Evolutionary conservation across 306 rosid genomes (phyloP), one percentile per base, ranked within the genome.

Genomic region (Vigna angularis): DNA sequence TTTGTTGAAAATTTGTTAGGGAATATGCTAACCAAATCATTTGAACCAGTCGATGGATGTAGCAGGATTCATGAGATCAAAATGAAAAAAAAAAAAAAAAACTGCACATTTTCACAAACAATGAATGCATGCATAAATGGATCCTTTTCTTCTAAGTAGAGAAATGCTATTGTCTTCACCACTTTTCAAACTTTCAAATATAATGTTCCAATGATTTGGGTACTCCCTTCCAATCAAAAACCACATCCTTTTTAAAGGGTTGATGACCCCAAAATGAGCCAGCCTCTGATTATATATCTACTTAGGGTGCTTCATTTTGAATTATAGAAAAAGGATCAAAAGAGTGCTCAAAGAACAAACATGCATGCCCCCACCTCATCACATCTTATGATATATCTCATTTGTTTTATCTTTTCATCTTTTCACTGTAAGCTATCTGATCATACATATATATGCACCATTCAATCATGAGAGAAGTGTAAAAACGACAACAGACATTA

Each of bases 1-100:
- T 93, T 93, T 90, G 91, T 91, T 91, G 97, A 91, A 89, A 81
- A 69, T 48, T 74, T 93, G 97, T 84, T 77, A 57, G 83, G 87
- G 44, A 77, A 88, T 83, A 86, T 70, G 83, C 71, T 79, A 86
- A 89, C 98, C 84, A 85, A 91, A 89, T 89, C 87, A 93, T 91
- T 79, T 20, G 36, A 73, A 66, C 50, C 15, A 71, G 59, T 75
- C 79, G 66, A 88, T 74, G 87, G 85, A 80, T 73, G 73, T 76
- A 62, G 84, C 74, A 75, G 74, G 84, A 48, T 66, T 85, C 72
- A 79, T 77, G 74, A 28, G 20, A 73, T 71, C 79, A 80, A 78
- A 36, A 52, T 78, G 75, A 70, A 77, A 78, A 24, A 24, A 24
- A 24, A 24, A 24, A 26, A 26, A 26, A 26, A 64, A 81, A 78